phyloP scores from a whole-genome alignment of 768 basidiomycete genomes.

The Boletus speciosus region DNA sequence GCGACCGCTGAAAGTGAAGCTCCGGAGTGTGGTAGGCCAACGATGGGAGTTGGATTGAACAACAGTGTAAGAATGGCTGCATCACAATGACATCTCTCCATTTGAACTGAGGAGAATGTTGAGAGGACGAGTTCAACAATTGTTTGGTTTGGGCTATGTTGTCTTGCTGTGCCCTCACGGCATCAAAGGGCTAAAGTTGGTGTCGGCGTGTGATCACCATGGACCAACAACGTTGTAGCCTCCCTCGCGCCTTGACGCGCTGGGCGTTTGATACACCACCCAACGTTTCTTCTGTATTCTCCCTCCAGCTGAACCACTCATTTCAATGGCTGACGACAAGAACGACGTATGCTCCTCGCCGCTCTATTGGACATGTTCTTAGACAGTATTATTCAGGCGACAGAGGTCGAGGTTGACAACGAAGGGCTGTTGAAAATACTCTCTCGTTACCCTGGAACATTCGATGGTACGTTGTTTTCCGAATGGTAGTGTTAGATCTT shows the following conservation, averaged over 20 bases:
- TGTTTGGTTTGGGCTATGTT: background rate
- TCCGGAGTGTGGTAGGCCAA: background rate
- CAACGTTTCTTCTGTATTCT: background rate
- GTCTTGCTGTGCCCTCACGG: background rate
- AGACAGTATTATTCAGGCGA: background rate
- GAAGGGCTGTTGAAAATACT: conserved; percentile 15
- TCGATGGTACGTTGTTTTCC: conserved; percentile 1
- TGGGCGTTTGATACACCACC: background rate
- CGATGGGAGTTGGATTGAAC: background rate
- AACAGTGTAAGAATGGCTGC: background rate
- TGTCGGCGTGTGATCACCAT: background rate
- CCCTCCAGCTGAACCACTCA: background rate
- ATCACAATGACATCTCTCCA: too few relatives aligned
- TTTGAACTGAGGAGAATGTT: background rate
- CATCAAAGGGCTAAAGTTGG: background rate
- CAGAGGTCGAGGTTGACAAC: conserved; percentile 17
- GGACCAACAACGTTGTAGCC: conserved; percentile 6
- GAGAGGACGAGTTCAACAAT: background rate
- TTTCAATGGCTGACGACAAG: background rate
- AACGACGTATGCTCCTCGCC: conserved; percentile 3
- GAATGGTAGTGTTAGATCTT: background rate
- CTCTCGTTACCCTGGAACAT: conserved; percentile 16
- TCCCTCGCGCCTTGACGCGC: background rate
- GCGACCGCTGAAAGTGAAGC: too few relatives aligned
- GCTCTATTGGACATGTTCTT: background rate